Conservation (phyloP, 345 rosid species). For the Crucihimalaya himalaica region DNA sequence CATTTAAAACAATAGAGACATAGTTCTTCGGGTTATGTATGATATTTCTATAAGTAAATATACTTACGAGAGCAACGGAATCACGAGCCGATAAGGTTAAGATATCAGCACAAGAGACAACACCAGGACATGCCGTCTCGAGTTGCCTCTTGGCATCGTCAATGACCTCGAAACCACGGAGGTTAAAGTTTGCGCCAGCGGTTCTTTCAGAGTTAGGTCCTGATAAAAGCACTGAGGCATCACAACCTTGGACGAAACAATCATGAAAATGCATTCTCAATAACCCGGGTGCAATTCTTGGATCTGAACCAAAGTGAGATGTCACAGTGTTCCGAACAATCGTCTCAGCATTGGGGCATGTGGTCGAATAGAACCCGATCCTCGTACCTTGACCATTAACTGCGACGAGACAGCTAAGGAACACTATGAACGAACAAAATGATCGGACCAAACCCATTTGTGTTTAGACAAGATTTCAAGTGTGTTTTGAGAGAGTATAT, state of each 20-base stretch:
- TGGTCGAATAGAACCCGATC: conserved; percentile 46
- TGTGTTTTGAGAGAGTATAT: neutral
- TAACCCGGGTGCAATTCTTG: conserved; percentile 44
- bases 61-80: conserved; percentile 37
- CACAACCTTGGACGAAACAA: conserved; percentile 55
- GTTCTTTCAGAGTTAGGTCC: conserved; percentile 48
- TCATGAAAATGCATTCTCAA: conserved; percentile 53
- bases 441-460: conserved; percentile 20
- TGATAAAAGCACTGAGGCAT: conserved; percentile 48
- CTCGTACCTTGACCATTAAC: conserved; percentile 35
- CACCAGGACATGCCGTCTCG: conserved; percentile 47
- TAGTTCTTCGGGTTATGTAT: neutral
- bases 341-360: conserved; percentile 47
- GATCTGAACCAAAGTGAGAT: conserved; percentile 35
- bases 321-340: conserved; percentile 37
- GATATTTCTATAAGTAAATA: neutral
- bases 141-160: conserved; percentile 38
- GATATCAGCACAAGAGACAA: conserved; percentile 57
- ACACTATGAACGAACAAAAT: neutral
- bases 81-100: conserved; percentile 52
- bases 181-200: conserved; percentile 36
- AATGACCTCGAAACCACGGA: conserved; percentile 45
- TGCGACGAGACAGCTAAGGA: neutral
- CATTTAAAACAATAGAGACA: neutral
- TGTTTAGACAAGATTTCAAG: conserved; percentile 9